Evolutionary conservation across 805 yeast species (phyloP).

Genomic region (Wickerhamiella siamensis): DNA sequence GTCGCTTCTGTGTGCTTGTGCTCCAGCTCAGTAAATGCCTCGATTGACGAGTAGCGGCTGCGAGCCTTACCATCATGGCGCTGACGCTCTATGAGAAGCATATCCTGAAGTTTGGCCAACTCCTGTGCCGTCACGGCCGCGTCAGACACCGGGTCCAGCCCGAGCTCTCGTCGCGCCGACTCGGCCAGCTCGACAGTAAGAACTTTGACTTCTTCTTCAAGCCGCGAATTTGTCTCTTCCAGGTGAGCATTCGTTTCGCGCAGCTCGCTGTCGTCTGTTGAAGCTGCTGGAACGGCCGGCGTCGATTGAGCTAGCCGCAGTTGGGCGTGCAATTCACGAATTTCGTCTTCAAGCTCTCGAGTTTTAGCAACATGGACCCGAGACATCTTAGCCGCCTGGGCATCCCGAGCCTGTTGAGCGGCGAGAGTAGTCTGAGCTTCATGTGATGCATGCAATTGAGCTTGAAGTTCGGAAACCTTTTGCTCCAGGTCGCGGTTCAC

Average conservation of each 20-base stretch:
- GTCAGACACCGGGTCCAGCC: slow-evolving; percentile 11
- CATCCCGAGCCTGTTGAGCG: too few species aligned
- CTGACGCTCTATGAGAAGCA: slow-evolving; percentile 24
- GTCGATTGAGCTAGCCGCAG: too few species aligned
- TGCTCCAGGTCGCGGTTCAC: neutral
- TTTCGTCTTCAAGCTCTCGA: too few species aligned
- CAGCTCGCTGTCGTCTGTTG: too few species aligned
- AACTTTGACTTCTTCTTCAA: slow-evolving; percentile 24
- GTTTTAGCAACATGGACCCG: neutral
- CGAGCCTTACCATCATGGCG: slow-evolving; percentile 17
- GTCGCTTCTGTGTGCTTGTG: slow-evolving; percentile 20
- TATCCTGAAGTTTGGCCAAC: slow-evolving; percentile 19
- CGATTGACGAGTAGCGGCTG: slow-evolving; percentile 10
- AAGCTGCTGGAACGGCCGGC: too few species aligned
- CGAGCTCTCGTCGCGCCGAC: slow-evolving; percentile 25
- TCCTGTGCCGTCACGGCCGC: slow-evolving; percentile 8
- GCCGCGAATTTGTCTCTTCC: slow-evolving; percentile 12
- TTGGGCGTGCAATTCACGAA: too few species aligned
- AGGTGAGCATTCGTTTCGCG: too few species aligned
- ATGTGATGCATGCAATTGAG: neutral
- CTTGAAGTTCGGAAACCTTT: neutral
- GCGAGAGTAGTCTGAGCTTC: too few species aligned
- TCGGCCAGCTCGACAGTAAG: slow-evolving; percentile 27
- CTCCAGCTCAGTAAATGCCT: slow-evolving; percentile 15
- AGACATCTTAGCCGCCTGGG: neutral